Evolutionary conservation across 805 yeast genomes (phyloP).

Genomic region (Saturnispora zaruensis): DNA sequence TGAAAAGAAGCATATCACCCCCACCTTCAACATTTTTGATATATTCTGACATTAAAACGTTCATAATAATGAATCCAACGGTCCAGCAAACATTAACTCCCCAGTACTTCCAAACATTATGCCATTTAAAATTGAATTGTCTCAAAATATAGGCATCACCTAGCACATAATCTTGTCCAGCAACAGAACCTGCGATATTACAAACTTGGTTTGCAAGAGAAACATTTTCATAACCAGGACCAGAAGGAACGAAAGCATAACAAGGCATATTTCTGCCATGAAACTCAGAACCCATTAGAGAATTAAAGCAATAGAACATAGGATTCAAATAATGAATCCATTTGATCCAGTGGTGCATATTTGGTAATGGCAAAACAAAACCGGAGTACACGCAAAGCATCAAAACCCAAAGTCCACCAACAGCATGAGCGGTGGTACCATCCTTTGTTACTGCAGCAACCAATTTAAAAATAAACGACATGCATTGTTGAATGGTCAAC

Average conservation of each 20-base stretch:
- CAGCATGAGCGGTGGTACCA: constrained; percentile 48
- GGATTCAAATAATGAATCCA: constrained; percentile 46
- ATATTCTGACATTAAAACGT: constrained; percentile 27
- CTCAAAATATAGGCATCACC: constrained; percentile 30
- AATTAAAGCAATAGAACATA: constrained; percentile 39
- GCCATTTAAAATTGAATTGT: constrained; percentile 30
- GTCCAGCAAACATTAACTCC: constrained; percentile 43
- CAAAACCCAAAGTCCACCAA: constrained; percentile 46
- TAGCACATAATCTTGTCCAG: constrained; percentile 20
- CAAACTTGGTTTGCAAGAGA: constrained; percentile 38
- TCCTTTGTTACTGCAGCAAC: constrained; percentile 45
- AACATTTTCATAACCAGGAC: constrained; percentile 43
- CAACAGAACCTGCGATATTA: constrained; percentile 39
- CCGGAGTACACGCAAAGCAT: constrained; percentile 51
- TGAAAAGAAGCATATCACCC: constrained; percentile 33
- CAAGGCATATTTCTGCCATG: constrained; percentile 45
- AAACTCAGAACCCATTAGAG: constrained; percentile 50
- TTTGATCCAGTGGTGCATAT: constrained; percentile 52
- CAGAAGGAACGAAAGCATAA: constrained; percentile 42
- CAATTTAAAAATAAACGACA: constrained; percentile 44
- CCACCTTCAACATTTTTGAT: constrained; percentile 26
- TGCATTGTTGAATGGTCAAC: constrained; percentile 38
- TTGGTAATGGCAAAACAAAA: constrained; percentile 34
- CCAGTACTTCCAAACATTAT: constrained; percentile 40
- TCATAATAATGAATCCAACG: constrained; percentile 29